Evolutionary conservation across 768 basidiomycete genomes (phyloP), one percentile per base, ranked within the genome.

Genomic region (Mycena maculata): DNA sequence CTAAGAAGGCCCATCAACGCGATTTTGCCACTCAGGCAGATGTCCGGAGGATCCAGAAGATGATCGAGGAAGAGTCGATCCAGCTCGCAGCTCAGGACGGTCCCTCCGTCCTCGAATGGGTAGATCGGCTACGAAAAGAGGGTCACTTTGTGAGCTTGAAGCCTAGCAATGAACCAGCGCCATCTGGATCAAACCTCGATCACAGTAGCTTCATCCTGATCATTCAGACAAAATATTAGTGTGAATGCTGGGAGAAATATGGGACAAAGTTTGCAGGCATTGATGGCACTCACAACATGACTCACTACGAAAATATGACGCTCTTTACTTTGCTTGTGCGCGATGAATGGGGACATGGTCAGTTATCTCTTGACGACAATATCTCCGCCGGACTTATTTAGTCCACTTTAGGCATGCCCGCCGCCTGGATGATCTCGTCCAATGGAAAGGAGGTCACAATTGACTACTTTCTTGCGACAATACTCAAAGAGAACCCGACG

Each of bases 401-500:
- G 1, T 12, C 2, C 7, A 28, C 42, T 3, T 2, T 57, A 57
- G 55, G 60, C 0, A 71, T 73, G 59, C 71, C 74, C 3, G 36
- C 33, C 10, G 68, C 69, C 1, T 75, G 67, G 71, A 73, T 75
- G 74, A 48, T 73, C 6, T 62, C 71, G 3, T 73, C 74, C 16
- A 67, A 72, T 47, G 68, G 31, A 5, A 71, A 55, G 1, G 68
- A 73, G 42, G 68, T 64, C 18, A 74, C 74, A 5, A 72, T 73
- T 23, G 25, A 36, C n/a, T 66, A 59, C 45, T 69, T 71, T 38
- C 30, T 71, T 10, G 41, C 52, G 28, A 53, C 31, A 15, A 30
- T 48, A 28, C 47, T 28, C 27, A 23, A 30, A 4, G 27, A 48
- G 45, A 63, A 38, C 53, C 62, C 41, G 27, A 30, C 22, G 36